These are phyloP conservation scores for Pelargonium fulgidum DNA, from an alignment of 441 rosid genomes.

Conservation along the genomic window DNA sequence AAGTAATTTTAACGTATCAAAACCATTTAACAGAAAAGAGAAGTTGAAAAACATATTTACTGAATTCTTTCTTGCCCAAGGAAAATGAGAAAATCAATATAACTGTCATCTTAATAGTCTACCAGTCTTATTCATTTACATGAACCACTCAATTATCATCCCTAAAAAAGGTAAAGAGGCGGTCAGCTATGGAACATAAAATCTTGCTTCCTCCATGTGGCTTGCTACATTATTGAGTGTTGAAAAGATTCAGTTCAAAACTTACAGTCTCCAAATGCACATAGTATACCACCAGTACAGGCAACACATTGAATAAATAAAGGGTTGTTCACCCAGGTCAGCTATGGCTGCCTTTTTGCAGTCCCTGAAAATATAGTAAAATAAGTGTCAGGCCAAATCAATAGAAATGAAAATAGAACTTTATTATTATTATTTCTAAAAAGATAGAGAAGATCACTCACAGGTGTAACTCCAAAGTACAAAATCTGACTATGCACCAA, in stretches of 20 bases:
- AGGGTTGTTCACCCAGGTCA: conserved; percentile 18
- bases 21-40: no score
- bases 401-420: not conserved
- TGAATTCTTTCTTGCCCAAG: no score
- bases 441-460: conserved; percentile 13
- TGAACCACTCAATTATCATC: no score
- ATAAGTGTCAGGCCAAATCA: not conserved
- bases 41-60: no score
- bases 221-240: not conserved
- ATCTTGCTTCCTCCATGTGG: not conserved
- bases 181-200: not conserved
- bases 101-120: no score
- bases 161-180: no score
- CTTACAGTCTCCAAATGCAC: conserved; percentile 25
- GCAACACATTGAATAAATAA: not conserved
- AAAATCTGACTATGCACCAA: conserved; percentile 40
- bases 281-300: conserved; percentile 11
- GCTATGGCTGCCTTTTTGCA: conserved; percentile 16
- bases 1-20: no score
- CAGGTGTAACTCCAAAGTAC: not conserved
- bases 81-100: no score
- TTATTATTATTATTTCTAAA: no score
- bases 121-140: no score
- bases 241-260: conserved; percentile 11
- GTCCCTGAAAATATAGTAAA: conserved; percentile 17